Conservation (phyloP, 108 stramenopile genomes). For the Craspedostauros australis region DNA sequence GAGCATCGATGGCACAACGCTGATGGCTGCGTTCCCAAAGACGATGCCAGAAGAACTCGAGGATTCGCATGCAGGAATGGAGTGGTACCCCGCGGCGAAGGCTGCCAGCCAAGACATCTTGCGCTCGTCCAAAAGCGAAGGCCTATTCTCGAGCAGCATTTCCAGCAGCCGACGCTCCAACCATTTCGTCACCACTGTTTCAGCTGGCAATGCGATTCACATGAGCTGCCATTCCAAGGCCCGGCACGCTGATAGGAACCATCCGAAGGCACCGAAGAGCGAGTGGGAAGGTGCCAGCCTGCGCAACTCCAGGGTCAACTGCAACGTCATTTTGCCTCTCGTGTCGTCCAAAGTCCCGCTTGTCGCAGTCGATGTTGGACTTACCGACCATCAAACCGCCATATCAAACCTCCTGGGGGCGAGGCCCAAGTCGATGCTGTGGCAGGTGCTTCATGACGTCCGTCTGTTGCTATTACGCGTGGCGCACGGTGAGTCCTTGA, state of each 20-base stretch:
- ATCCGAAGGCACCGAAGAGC: constrained; percentile 76
- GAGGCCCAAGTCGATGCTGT: constrained; percentile 73
- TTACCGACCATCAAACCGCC: constrained; percentile 60
- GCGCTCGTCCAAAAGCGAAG: constrained; percentile 23
- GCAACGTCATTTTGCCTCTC: constrained; percentile 79
- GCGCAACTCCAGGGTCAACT: constrained; percentile 72
- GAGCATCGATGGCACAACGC: constrained; percentile 57
- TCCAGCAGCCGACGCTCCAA: constrained; percentile 27
- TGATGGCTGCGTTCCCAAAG: constrained; percentile 51
- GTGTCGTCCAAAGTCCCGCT: constrained; percentile 72
- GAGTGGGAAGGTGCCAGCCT: constrained; percentile 87
- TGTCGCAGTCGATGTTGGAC: constrained; percentile 54
- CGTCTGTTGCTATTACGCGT: constrained; percentile 69
- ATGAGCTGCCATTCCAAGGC: constrained; percentile 67
- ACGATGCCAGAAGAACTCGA: constrained; percentile 34
- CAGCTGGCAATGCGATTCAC: constrained; percentile 80
- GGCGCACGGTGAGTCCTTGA: constrained; percentile 71
- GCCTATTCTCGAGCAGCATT: constrained; percentile 16
- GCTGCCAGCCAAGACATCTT: constrained; percentile 41
- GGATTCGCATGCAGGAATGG: constrained; percentile 17
- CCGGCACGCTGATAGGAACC: constrained; percentile 61
- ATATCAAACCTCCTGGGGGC: constrained; percentile 55
- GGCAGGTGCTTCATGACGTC: constrained; percentile 68
- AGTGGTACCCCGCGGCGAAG: constrained; percentile 40
- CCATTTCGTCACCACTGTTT: constrained; percentile 61